Base-by-base conservation (phyloP, 2,329 filamentous ascomycete genomes). In the Botrytis porri region DNA sequence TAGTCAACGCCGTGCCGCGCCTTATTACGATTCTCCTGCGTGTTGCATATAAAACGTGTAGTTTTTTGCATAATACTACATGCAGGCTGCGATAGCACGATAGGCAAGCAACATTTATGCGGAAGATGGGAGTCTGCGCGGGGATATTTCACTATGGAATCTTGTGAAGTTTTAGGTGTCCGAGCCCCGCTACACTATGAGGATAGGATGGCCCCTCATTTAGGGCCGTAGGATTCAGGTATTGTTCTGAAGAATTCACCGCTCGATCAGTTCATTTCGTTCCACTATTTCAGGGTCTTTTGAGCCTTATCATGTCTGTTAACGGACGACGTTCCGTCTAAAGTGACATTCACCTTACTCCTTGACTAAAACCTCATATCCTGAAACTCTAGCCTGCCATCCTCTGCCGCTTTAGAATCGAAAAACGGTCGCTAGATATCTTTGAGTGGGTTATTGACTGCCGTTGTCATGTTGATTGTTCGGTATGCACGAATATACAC, bases 131-230 rank as follows among this genome's bases (percentile, higher is more conserved):
- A 39, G 37, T 54, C 69, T 22, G 35, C 69, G 35, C 70, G 60
- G 70, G 70, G 20, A 65, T 71, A 35, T 66, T 71, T 71, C 69
- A 45, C 45, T 45, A 65, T 71, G 61, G n/a, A 29, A 41, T 54
- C 18, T 54, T 39, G 64, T 65, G 60, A 60, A 71, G 60, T n/a
- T 32, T 8, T n/a, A 14, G 35, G 5, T 22, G 35, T 32, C 48
- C 48, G 65, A 51, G 37, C 48, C 64, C 45, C 35, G 25, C 35
- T 57, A 60, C 69, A 54, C 43, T 51, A 20, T 62, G 29, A 35
- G 69, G 18, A 63, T 16, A 25, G 22, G 51, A 64, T 16, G 25
- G 65, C 43, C 65, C 71, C 54, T 70, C 65, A 70, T 69, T 70
- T 66, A 66, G 70, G 70, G 45, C 69, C 69, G 60, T 32, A 54